Percentiles rank a stretch among this genome's conserved stretches.
Conservation (phyloP, 108 stramenopile genomes). For the Fragilaria crotonensis region DNA sequence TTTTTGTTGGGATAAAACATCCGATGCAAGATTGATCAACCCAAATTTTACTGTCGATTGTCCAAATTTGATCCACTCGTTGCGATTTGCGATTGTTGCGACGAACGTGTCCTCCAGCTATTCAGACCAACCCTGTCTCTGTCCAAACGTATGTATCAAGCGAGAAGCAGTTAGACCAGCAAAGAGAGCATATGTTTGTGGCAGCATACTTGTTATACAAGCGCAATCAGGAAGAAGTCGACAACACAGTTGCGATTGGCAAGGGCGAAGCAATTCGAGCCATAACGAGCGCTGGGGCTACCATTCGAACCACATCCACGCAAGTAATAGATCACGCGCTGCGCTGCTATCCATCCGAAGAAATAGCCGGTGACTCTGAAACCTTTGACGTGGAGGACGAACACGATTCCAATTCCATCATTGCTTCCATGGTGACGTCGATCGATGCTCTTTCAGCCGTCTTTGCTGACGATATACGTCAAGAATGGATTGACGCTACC, state of each 20-base stretch:
- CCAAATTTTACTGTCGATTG: too few relatives aligned
- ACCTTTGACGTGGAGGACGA: background rate
- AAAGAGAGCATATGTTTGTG: too few relatives aligned
- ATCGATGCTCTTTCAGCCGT: background rate
- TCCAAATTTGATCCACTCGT: too few relatives aligned
- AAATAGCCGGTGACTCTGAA: background rate
- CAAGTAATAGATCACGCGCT: background rate
- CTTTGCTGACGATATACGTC: constrained; percentile 28
- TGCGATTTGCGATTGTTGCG: too few relatives aligned
- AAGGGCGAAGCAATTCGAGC: background rate
- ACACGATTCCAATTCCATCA: too few relatives aligned
- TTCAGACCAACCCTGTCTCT: too few relatives aligned
- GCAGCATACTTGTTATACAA: background rate
- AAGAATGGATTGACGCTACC: constrained; percentile 73
- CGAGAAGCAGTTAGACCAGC: too few relatives aligned
- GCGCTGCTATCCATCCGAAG: background rate
- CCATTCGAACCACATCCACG: background rate
- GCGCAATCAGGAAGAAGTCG: background rate
- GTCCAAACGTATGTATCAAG: too few relatives aligned
- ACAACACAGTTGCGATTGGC: background rate
- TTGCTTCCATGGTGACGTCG: background rate
- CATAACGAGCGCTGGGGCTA: background rate
- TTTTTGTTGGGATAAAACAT: too few relatives aligned
- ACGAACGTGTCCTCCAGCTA: too few relatives aligned
- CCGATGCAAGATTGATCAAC: too few relatives aligned